These are phyloP conservation scores for Colletotrichum graminicola DNA, from an alignment of 2,329 filamentous ascomycete genomes.

Conservation along the genomic window DNA sequence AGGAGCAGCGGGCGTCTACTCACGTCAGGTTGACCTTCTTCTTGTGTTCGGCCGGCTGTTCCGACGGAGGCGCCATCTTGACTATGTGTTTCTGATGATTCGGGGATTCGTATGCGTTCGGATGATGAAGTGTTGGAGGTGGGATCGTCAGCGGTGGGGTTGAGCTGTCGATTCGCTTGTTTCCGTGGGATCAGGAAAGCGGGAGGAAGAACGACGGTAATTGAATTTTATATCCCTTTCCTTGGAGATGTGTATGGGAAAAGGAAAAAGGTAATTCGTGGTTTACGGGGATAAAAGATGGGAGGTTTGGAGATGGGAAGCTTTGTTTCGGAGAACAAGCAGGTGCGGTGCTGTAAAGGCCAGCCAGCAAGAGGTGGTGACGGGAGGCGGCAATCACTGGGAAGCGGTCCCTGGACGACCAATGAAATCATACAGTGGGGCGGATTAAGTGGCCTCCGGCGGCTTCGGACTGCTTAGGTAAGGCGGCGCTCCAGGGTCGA, in stretches of 20 bases:
- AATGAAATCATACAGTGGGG: slow-evolving; percentile 44
- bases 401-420: slow-evolving; percentile 34
- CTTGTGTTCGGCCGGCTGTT: slow-evolving; percentile 66
- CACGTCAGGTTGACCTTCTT: slow-evolving; percentile 88
- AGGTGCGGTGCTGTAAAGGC: slow-evolving; percentile 33
- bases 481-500: slow-evolving; percentile 22
- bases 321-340: slow-evolving; percentile 35
- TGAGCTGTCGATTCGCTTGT: slow-evolving; percentile 25
- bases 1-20: slow-evolving; percentile 51
- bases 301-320: slow-evolving; percentile 31
- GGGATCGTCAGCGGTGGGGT: slow-evolving; percentile 39
- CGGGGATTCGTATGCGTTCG: slow-evolving; percentile 26
- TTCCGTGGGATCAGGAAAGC: slow-evolving; percentile 15
- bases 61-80: slow-evolving; percentile 80
- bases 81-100: slow-evolving; percentile 43
- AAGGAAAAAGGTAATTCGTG: slow-evolving; percentile 29
- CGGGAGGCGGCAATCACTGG: slow-evolving; percentile 39
- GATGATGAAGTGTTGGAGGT: slow-evolving; percentile 24
- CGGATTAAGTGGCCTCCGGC: slow-evolving; percentile 43
- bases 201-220: slow-evolving; percentile 16
- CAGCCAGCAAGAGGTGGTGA: slow-evolving; percentile 34
- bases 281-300: slow-evolving; percentile 39
- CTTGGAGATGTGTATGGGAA: slow-evolving; percentile 16
- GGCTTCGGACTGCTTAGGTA: slow-evolving; percentile 38
- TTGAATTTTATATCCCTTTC: slow-evolving; percentile 29